Base-by-base conservation (phyloP, 169 alveolate species). In the Fabrea salina region DNA sequence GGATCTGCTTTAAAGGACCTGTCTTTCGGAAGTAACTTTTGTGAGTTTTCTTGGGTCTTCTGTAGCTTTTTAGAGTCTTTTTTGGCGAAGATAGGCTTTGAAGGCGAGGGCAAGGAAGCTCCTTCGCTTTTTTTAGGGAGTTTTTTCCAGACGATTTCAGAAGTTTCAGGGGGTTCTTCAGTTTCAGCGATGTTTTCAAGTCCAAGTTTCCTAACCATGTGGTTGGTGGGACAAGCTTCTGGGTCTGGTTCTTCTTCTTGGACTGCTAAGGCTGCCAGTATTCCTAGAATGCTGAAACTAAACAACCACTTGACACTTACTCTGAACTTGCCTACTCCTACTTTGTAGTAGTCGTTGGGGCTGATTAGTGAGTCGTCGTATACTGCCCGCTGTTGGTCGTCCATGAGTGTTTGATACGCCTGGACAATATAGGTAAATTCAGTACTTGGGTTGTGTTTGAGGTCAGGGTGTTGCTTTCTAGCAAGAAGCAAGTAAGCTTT, bases 401-500 rank as follows among this genome's bases (percentile, higher is more conserved):
- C 78, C 59, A 43, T 67, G n/a, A 67, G 33, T 8, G 78, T 67
- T 43, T 67, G 59, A 4, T 67, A 67, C 0, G 78, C 78, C 44
- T 41, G 11, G 27, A 19, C 37, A 2, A 67, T 67, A 43, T 67
- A 67, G 8, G 78, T 16, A 27, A 67, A 67, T 43, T 67, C 61
- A n/a, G n/a, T 16, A 37, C 51, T 61, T 1, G 74, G 74, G 25
- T 61, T 27, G 11, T 13, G n/a, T 4, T 67, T 56, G 2, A 67
- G 61, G 27, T 67, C 78, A 22, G 78, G 78, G 4, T 67, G 78
- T 13, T 67, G 22, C 37, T 67, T 67, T 16, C 78, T 37, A 7
- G 78, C 56, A 8, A 67, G 59, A 8, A 8, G 7, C 11, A 37
- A 16, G 61, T 41, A 67, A 2, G 78, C 56, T 43, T 67, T 67